Conservation (phyloP, 2,329 filamentous ascomycete genomes). For the Aureobasidium sp. region DNA sequence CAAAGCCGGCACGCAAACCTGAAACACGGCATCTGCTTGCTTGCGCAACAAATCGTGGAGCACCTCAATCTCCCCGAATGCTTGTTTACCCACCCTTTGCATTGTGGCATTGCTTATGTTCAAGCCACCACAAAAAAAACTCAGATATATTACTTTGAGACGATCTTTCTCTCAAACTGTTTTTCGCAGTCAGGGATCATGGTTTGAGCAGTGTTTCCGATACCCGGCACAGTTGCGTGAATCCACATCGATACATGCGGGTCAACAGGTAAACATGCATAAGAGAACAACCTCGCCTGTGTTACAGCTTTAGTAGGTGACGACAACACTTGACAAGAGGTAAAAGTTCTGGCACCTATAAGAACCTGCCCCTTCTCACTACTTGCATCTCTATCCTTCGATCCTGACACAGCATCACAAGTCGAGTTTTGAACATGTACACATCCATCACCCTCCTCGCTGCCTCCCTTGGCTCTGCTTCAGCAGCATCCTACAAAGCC, state of each 20-base stretch:
- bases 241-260: too few species aligned
- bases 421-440: not conserved
- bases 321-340: not conserved
- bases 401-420: too few species aligned
- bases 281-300: not conserved
- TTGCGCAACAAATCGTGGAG: conserved; percentile 5
- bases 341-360: not conserved
- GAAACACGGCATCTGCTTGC: conserved; percentile 1
- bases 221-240: not conserved
- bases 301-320: conserved; percentile 9
- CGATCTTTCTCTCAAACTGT: not conserved
- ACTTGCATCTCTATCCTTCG: too few species aligned
- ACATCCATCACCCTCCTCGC: not conserved
- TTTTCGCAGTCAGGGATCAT: not conserved
- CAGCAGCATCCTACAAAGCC: conserved; percentile 21
- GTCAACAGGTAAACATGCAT: too few species aligned
- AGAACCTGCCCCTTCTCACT: not conserved
- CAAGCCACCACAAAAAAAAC: not conserved
- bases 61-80: too few species aligned
- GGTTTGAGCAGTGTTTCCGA: not conserved
- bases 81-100: too few species aligned
- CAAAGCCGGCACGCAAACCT: not conserved
- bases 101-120: not conserved
- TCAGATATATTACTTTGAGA: not conserved
- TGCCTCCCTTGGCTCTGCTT: not conserved